Conservation (phyloP, 1,139 yeast genomes). For the Blastobotrys raffinosifermentans region DNA sequence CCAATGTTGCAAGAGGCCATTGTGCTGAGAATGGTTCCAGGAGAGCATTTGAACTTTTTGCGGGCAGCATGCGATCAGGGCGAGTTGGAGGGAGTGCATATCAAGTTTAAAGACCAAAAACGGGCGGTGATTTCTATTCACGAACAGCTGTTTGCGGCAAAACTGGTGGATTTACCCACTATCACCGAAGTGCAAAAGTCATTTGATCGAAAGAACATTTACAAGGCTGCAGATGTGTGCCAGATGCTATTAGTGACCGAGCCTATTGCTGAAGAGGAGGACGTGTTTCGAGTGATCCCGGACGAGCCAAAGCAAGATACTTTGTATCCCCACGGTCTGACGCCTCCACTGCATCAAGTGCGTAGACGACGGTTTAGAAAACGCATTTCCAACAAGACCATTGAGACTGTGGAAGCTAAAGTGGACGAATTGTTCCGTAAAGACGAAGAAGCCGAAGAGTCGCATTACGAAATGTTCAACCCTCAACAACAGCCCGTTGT, state of each 20-base stretch:
- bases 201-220: slow-evolving; percentile 80
- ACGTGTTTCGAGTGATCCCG: slow-evolving; percentile 36
- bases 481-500: slow-evolving; percentile 29
- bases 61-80: slow-evolving; percentile 76
- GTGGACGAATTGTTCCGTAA: slow-evolving; percentile 70
- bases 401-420: slow-evolving; percentile 64
- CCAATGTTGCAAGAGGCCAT: slow-evolving; percentile 88
- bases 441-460: slow-evolving; percentile 82
- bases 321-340: slow-evolving; percentile 65
- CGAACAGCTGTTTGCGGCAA: slow-evolving; percentile 68
- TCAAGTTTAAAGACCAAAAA: slow-evolving; percentile 77
- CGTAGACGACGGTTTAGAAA: slow-evolving; percentile 49
- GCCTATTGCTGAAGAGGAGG: slow-evolving; percentile 51
- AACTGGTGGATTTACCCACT: slow-evolving; percentile 85
- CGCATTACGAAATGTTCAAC: slow-evolving; percentile 72
- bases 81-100: slow-evolving; percentile 63
- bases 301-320: slow-evolving; percentile 9
- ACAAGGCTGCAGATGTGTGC: slow-evolving; percentile 79
- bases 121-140: slow-evolving; percentile 60
- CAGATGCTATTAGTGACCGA: slow-evolving; percentile 79
- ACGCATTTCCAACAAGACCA: slow-evolving; percentile 43
- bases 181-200: slow-evolving; percentile 84
- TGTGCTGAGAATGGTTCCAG: slow-evolving; percentile 71
- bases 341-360: slow-evolving; percentile 65
- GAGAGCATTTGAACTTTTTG: slow-evolving; percentile 71